Evolutionary conservation across 805 yeast species (phyloP).

Genomic region (Metschnikowia dekortorum): DNA sequence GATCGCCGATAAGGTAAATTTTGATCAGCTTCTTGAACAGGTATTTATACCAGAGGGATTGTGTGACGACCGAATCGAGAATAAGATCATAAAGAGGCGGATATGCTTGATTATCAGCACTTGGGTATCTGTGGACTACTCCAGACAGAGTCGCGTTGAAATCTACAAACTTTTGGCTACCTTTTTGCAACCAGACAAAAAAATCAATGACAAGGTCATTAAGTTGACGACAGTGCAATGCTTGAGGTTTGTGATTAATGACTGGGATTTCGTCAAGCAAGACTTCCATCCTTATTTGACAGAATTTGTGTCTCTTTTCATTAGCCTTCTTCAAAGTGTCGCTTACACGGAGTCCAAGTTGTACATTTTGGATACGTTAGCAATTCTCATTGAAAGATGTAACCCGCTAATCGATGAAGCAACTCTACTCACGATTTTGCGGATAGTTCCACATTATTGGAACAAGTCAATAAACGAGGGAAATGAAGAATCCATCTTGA

Average conservation of each 20-base stretch:
- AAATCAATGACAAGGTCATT: constrained; percentile 72
- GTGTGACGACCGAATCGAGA: constrained; percentile 42
- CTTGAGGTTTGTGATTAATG: constrained; percentile 65
- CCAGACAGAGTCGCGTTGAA: constrained; percentile 50
- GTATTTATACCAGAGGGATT: constrained; percentile 66
- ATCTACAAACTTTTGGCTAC: constrained; percentile 56
- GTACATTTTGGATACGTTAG: constrained; percentile 63
- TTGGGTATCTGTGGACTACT: constrained; percentile 71
- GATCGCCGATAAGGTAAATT: constrained; percentile 61
- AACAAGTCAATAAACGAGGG: constrained; percentile 46
- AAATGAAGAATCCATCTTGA: constrained; percentile 33
- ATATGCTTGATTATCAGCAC: constrained; percentile 71
- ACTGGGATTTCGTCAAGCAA: constrained; percentile 76
- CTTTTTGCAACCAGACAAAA: constrained; percentile 44
- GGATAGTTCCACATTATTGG: constrained; percentile 72
- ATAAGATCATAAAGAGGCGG: constrained; percentile 68
- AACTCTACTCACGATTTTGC: constrained; percentile 47
- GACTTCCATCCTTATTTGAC: constrained; percentile 64
- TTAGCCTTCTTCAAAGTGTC: constrained; percentile 48
- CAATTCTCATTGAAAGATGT: constrained; percentile 59
- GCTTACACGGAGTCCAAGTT: constrained; percentile 70
- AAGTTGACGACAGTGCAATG: constrained; percentile 69
- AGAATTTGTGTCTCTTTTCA: constrained; percentile 44
- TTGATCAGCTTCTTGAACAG: constrained; percentile 56
- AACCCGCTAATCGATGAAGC: constrained; percentile 56